A percentile compares a stretch with the other conserved stretches of the same genome.
Evolutionary conservation across 768 basidiomycete genomes (phyloP).

Genomic region (Collybia mongolica): DNA sequence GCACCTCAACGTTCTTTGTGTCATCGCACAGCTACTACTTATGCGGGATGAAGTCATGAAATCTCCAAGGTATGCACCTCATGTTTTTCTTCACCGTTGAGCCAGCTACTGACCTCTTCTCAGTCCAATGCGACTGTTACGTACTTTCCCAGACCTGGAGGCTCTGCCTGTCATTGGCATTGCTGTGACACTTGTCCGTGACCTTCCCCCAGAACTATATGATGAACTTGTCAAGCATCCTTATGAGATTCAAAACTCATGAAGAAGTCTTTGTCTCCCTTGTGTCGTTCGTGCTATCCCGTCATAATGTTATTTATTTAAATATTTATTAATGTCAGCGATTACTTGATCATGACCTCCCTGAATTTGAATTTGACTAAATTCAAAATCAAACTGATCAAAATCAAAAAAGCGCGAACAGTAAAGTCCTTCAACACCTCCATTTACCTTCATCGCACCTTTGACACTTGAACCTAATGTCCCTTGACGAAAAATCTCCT

Average conservation of each 20-base stretch:
- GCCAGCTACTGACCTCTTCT: constrained; percentile 3
- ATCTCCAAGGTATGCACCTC: constrained; percentile 68
- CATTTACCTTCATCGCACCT: too few species aligned
- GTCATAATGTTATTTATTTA: constrained; percentile 5
- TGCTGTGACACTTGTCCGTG: constrained; percentile 90
- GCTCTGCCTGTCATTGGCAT: constrained; percentile 87
- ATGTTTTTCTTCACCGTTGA: neutral
- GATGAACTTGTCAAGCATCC: constrained; percentile 89
- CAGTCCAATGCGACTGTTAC: constrained; percentile 92
- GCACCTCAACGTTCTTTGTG: constrained; percentile 94
- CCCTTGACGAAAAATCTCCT: neutral
- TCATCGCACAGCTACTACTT: constrained; percentile 90
- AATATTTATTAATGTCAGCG: neutral
- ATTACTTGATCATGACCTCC: constrained; percentile 9
- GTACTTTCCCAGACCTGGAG: constrained; percentile 91
- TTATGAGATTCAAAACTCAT: constrained; percentile 47
- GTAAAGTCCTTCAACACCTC: neutral
- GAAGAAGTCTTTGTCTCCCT: constrained; percentile 4
- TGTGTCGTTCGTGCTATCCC: constrained; percentile 2
- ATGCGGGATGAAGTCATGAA: constrained; percentile 90
- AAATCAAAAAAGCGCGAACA: neutral
- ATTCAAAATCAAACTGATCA: constrained; percentile 15
- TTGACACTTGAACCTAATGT: neutral
- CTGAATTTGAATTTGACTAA: constrained; percentile 14
- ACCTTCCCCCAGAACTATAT: constrained; percentile 83